Base-by-base conservation (phyloP, 371 early-diverging fungal species). In the Mucor saturninus region DNA sequence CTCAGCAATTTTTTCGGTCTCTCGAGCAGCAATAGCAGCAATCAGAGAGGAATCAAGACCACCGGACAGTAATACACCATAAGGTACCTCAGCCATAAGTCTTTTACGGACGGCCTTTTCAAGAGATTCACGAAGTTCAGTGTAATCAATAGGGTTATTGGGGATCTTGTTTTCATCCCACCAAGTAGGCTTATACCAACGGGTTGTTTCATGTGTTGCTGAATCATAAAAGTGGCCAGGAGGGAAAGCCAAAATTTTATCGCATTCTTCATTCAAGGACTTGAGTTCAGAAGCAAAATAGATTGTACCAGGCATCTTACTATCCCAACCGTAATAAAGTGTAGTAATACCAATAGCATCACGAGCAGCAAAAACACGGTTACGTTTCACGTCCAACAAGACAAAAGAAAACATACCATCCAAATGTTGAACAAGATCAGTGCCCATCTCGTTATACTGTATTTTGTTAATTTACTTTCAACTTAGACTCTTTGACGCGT, bases 321-420 rank as follows among this genome's bases (percentile, higher is more conserved):
- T 80, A 65, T 87, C 85, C 86, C 91, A 93, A 39, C 97, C 97
- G 67, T 93, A 91, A 84, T 98, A 98, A 45, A 98, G 85, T 14
- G 98, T 95, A 52, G 96, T 98, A 77, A 98, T 94, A 68, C 98
- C 98, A 72, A 97, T 92, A 56, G 96, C 95, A 65, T 98, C 98
- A 61, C 98, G 93, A 42, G 95, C 96, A 38, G 92, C 96, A 67
- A 98, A 80, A 64, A 92, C 79, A 37, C 92, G 83, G 72, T 93
- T 88, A 67, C 86, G 86, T 64, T 87, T 87, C 14, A 86, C 74
- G 76, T 98, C 98, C 72, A 94, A 89, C 14, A 98, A 85, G 4
- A 93, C 89, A 84, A 95, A 97, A 28, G 91, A 87, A 81, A 93
- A 98, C 92, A 97, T 96, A 62, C 98, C 98, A 72, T 95, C 96